phyloP scores from a whole-genome alignment of 345 rosid genomes.

The Linum tenue region DNA sequence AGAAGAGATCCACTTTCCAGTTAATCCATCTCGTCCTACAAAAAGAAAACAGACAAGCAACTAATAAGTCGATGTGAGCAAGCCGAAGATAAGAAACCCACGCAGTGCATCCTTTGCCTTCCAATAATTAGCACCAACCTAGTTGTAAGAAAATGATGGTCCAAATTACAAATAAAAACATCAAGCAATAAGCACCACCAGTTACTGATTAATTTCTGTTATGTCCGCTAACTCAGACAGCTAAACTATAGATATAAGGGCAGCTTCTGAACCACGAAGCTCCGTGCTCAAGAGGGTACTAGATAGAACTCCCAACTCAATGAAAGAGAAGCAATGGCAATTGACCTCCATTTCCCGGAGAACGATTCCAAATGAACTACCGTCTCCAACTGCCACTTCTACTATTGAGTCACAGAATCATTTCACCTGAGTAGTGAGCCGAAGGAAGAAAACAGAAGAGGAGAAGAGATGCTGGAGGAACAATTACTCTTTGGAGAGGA shows the following conservation, averaged over 20 bases:
- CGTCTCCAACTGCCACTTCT: no score
- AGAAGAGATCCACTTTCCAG: slow-evolving; percentile 93
- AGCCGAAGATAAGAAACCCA: neutral
- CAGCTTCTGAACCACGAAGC: neutral
- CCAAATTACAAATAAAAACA: neutral
- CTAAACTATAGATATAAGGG: neutral
- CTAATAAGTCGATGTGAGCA: neutral
- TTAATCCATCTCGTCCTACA: slow-evolving; percentile 86
- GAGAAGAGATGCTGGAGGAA: neutral
- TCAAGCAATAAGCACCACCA: neutral
- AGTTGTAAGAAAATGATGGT: neutral
- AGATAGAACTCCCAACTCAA: no score
- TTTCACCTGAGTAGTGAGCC: no score
- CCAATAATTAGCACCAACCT: neutral
- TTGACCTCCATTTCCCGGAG: no score
- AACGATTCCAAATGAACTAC: no score
- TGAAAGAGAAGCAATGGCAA: no score
- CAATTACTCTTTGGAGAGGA: slow-evolving; percentile 71
- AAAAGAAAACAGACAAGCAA: slow-evolving; percentile 1
- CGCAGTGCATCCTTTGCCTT: no score
- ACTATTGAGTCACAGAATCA: neutral
- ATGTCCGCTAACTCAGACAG: neutral
- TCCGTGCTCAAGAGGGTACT: neutral
- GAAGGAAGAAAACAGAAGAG: neutral
- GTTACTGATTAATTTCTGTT: neutral